Percentiles rank a stretch among this genome's conserved stretches.
phyloP scores from a whole-genome alignment of 1,284 basidiomycete genomes.

The Pseudozyma tsukubaensis region DNA sequence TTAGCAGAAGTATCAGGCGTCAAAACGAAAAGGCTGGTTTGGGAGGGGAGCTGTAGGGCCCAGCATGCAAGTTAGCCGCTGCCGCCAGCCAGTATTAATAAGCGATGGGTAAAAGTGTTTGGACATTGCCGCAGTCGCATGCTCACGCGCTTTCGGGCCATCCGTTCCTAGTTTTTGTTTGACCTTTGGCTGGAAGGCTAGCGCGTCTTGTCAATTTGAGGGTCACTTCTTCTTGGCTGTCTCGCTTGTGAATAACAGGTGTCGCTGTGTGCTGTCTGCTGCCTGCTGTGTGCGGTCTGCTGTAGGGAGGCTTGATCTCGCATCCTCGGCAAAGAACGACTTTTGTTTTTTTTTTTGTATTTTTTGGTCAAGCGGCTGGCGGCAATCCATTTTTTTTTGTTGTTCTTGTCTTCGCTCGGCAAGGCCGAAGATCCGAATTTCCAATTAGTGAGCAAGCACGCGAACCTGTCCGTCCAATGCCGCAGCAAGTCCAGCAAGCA shows the following conservation, averaged over 20 bases:
- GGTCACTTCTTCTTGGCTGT: slow-evolving; percentile 1
- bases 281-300: neutral
- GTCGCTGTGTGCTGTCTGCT: neutral
- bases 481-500: neutral
- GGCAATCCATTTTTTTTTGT: neutral
- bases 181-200: neutral
- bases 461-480: neutral
- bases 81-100: neutral
- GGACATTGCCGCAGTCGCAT: slow-evolving; percentile 18
- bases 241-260: neutral
- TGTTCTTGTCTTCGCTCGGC: too few relatives aligned
- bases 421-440: too few relatives aligned
- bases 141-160: neutral
- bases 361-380: neutral
- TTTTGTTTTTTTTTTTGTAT: neutral
- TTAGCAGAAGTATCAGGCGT: neutral
- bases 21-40: neutral
- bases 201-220: neutral
- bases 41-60: neutral
- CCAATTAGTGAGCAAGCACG: too few relatives aligned
- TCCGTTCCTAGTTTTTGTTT: neutral
- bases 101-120: neutral
- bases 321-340: too few relatives aligned
- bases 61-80: slow-evolving; percentile 1
- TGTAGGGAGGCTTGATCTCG: too few relatives aligned